Evolutionary conservation across 2,329 filamentous ascomycete genomes (phyloP).

Genomic region (Fusarium dimerum): DNA sequence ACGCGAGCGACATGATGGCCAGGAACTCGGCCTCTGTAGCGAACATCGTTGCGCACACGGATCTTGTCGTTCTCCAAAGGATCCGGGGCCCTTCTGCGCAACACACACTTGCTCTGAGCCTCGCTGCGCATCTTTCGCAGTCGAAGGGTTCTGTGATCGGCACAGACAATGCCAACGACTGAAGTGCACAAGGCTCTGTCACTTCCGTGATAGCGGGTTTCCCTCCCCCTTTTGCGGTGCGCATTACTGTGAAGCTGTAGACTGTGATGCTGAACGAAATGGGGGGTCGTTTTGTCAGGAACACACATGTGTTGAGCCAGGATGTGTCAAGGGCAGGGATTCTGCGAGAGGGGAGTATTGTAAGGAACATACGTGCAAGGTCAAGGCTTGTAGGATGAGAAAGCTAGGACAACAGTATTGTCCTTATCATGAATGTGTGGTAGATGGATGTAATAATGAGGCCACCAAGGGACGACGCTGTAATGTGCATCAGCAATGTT

Average conservation of each 20-base stretch:
- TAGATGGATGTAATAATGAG: constrained; percentile 27
- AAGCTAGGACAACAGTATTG: constrained; percentile 25
- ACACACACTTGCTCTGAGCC: constrained; percentile 30
- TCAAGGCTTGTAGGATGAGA: constrained; percentile 22
- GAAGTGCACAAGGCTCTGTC: constrained; percentile 27
- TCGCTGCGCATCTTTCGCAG: constrained; percentile 26
- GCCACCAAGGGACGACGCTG: constrained; percentile 23
- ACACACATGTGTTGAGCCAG: constrained; percentile 30
- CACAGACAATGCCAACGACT: constrained; percentile 28
- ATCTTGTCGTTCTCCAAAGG: constrained; percentile 22
- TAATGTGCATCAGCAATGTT: constrained; percentile 18
- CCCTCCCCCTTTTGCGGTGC: constrained; percentile 28
- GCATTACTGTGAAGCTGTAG: constrained; percentile 31
- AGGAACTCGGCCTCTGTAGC: constrained; percentile 27
- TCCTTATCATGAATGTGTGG: constrained; percentile 28
- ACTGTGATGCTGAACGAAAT: constrained; percentile 28
- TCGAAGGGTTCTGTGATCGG: constrained; percentile 30
- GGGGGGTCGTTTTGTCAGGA: constrained; percentile 23
- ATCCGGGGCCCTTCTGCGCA: constrained; percentile 23
- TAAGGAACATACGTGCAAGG: constrained; percentile 29
- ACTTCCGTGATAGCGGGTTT: constrained; percentile 28
- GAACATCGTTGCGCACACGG: constrained; percentile 30
- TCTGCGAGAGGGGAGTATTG: constrained; percentile 18
- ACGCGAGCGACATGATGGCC: constrained; percentile 15
- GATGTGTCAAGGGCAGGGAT: constrained; percentile 23